These are phyloP conservation scores for Lachnellula cervina DNA, from an alignment of 2,329 filamentous ascomycete genomes.

Conservation along the genomic window DNA sequence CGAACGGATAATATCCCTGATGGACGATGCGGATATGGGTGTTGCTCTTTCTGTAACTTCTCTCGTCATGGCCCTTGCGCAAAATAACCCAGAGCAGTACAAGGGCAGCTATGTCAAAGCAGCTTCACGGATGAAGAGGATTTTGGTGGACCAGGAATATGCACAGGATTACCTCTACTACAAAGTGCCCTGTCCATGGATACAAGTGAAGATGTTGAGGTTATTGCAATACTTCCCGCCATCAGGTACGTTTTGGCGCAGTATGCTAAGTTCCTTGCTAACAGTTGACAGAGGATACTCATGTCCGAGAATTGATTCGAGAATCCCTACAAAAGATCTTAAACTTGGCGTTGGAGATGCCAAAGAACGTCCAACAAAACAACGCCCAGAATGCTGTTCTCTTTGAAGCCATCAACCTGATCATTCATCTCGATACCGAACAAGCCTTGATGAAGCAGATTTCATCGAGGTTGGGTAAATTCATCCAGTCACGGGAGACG, in stretches of 20 bases:
- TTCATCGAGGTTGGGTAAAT: slow-evolving; percentile 82
- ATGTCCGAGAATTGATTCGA: slow-evolving; percentile 85
- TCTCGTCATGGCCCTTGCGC: slow-evolving; percentile 86
- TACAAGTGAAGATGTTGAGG: slow-evolving; percentile 90
- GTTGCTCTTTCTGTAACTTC: slow-evolving; percentile 95
- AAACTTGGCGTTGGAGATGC: slow-evolving; percentile 84
- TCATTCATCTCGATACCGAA: slow-evolving; percentile 95
- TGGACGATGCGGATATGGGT: slow-evolving; percentile 93
- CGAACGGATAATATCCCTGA: slow-evolving; percentile 95
- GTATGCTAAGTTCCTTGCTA: slow-evolving; percentile 5
- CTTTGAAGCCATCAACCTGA: slow-evolving; percentile 97
- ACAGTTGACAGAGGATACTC: slow-evolving; percentile 69
- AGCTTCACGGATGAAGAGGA: slow-evolving; percentile 79
- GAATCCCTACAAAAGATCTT: slow-evolving; percentile 88
- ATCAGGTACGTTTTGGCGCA: slow-evolving; percentile 56
- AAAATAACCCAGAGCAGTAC: slow-evolving; percentile 92
- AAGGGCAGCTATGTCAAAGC: slow-evolving; percentile 93
- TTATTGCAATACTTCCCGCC: slow-evolving; percentile 95
- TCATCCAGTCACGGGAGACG: slow-evolving; percentile 94
- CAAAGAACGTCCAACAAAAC: slow-evolving; percentile 98
- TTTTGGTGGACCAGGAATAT: slow-evolving; percentile 86
- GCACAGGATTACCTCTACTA: slow-evolving; percentile 94
- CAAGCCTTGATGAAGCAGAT: slow-evolving; percentile 94
- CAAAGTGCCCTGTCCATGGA: slow-evolving; percentile 98
- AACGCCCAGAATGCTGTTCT: slow-evolving; percentile 97